Base-by-base conservation (phyloP, 2,329 filamentous ascomycete genomes). In the Ceratocystis cacaofunesta region DNA sequence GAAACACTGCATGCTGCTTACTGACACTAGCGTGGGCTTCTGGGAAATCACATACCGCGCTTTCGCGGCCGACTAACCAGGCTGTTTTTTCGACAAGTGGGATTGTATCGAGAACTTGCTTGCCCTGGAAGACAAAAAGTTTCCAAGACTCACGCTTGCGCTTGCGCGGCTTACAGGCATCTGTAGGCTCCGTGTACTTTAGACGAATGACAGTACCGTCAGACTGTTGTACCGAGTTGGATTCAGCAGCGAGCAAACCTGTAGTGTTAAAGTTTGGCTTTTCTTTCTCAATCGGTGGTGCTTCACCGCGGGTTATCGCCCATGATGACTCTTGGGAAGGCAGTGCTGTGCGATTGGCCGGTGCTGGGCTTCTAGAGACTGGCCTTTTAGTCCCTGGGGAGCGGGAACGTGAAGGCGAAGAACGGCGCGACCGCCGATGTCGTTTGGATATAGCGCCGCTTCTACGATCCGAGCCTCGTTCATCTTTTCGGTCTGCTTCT, bases 121-220 rank as follows among this genome's bases (percentile, higher is more conserved):
- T 75, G 10, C 85, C 89, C 72, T 96, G 96, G 82, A 99, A 99
- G 25, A 96, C 83, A 73, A 95, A 97, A 61, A 99, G 78, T 68
- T 89, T 89, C 92, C 92, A 99, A 66, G 84, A 78, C 70, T 94
- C 85, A 2, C 30, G 52, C 28, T 65, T 61, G 65, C 85, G 86
- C 0, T 87, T 72, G 0, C 92, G 81, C 0, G 94, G 90, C 70
- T 96, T 96, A 67, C 94, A 88, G 62, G 92, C 90, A 77, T 99
- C 94, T 10, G 90, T 78, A 1, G 94, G 94, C 75, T 99, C 94
- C 76, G 96, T 89, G 75, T 99, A 99, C 78, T 97, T 97, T 60
- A 99, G 82, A 2, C 90, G 85, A 65, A 96, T 85, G 25, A 82
- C 82, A 2, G 85, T 87, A 66, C 89, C 90, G 71, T 85, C 85